These are phyloP conservation scores for Ceratobasidium sp. DNA, from an alignment of 1,284 basidiomycete species.

Conservation along the genomic window DNA sequence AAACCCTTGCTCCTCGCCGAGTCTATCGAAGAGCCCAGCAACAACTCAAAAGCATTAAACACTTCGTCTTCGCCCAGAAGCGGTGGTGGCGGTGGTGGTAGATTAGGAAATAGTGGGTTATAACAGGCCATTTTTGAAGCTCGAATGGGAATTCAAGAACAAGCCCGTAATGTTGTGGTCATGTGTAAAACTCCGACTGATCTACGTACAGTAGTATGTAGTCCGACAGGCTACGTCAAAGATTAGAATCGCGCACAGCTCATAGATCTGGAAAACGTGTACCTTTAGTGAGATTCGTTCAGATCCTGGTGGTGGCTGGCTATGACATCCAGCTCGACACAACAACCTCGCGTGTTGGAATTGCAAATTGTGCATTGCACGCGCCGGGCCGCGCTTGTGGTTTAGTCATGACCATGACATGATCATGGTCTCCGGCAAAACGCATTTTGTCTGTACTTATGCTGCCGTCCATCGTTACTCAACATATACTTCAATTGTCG, in stretches of 20 bases:
- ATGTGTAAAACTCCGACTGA: no score
- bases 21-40: background rate
- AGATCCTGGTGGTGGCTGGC: background rate
- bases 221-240: background rate
- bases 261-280: background rate
- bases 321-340: background rate
- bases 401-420: no score
- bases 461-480: no score
- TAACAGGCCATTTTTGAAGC: background rate
- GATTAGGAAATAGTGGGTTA: background rate
- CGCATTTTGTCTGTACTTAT: no score
- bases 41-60: background rate
- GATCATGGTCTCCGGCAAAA: no score
- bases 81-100: no score
- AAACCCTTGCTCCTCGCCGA: background rate
- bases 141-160: no score
- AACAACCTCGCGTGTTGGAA: background rate
- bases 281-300: background rate
- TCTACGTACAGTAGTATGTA: no score
- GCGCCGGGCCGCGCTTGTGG: no score
- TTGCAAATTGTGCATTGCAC: background rate
- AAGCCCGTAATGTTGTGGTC: no score
- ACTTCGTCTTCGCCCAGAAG: background rate
- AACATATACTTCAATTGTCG: no score
- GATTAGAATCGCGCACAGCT: background rate